A percentile compares a stretch with the other conserved stretches of the same genome.
Evolutionary conservation across 2,329 filamentous ascomycete genomes (phyloP).

Genomic region (Botrytis elliptica): DNA sequence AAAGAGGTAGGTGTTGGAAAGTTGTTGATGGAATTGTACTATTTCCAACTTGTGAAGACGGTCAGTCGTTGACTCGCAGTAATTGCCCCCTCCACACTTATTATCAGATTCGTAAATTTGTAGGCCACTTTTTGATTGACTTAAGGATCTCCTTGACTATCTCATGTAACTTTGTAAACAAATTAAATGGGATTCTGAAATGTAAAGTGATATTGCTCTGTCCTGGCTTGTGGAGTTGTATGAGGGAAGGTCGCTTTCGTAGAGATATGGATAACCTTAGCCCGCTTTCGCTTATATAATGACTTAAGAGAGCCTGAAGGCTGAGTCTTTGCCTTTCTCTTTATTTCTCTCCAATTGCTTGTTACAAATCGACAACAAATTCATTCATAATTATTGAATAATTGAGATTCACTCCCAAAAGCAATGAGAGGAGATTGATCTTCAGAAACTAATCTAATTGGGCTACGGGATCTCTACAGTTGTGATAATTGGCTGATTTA

Average conservation of each 20-base stretch:
- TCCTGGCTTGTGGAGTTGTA: constrained; percentile 34
- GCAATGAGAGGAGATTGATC: background rate
- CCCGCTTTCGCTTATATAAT: constrained; percentile 30
- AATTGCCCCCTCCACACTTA: constrained; percentile 3
- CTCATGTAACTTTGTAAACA: constrained; percentile 20
- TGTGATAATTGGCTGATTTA: background rate
- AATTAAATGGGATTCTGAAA: constrained; percentile 10
- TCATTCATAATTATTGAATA: background rate
- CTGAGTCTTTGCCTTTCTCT: constrained; percentile 8
- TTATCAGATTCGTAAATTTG: background rate
- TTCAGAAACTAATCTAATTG: background rate
- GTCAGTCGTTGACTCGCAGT: background rate
- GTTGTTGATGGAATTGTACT: background rate
- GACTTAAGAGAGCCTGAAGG: background rate
- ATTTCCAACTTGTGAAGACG: constrained; percentile 1
- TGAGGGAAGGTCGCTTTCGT: constrained; percentile 28
- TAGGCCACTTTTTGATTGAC: constrained; percentile 11
- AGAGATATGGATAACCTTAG: constrained; percentile 31
- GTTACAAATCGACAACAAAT: background rate
- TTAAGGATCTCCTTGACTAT: constrained; percentile 14
- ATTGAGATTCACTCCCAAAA: background rate
- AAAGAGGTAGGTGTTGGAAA: background rate
- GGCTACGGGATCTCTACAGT: background rate
- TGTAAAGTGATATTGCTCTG: constrained; percentile 15
- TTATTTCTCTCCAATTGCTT: background rate